Conservation (phyloP, 2,329 filamentous ascomycete species). For the Colletotrichum sublineola region DNA sequence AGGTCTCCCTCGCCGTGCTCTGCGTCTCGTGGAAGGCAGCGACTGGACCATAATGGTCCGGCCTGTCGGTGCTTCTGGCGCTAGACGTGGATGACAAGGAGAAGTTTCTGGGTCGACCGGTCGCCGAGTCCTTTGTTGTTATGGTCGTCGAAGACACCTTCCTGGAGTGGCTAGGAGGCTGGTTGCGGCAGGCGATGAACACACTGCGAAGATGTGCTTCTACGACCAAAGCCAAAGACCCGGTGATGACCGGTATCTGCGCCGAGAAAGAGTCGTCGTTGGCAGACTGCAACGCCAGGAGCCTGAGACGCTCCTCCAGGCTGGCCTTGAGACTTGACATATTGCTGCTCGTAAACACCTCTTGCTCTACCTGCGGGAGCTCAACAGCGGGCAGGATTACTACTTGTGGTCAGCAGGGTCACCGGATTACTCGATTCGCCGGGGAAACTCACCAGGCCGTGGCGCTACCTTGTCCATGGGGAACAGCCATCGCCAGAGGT, state of each 20-base stretch:
- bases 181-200: slow-evolving; percentile 32
- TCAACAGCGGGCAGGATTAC: slow-evolving; percentile 30
- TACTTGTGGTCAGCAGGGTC: background rate
- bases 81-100: slow-evolving; percentile 18
- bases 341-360: slow-evolving; percentile 35
- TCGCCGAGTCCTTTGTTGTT: background rate
- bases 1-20: background rate
- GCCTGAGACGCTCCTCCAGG: slow-evolving; percentile 34
- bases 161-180: background rate
- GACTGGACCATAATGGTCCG: background rate
- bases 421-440: accelerated
- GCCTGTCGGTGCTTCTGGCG: slow-evolving; percentile 10
- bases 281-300: slow-evolving; percentile 30
- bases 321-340: slow-evolving; percentile 34
- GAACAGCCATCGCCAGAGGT: slow-evolving; percentile 32
- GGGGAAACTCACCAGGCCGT: slow-evolving; percentile 21
- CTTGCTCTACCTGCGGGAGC: slow-evolving; percentile 36
- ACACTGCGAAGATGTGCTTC: slow-evolving; percentile 38
- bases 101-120: slow-evolving; percentile 12
- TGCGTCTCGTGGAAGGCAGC: background rate
- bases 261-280: slow-evolving; percentile 26
- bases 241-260: slow-evolving; percentile 38
- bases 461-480: slow-evolving; percentile 22
- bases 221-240: slow-evolving; percentile 24
- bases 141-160: background rate